Conservation (phyloP, 176 grass and related monocot genomes). For the Musa beccarii region DNA sequence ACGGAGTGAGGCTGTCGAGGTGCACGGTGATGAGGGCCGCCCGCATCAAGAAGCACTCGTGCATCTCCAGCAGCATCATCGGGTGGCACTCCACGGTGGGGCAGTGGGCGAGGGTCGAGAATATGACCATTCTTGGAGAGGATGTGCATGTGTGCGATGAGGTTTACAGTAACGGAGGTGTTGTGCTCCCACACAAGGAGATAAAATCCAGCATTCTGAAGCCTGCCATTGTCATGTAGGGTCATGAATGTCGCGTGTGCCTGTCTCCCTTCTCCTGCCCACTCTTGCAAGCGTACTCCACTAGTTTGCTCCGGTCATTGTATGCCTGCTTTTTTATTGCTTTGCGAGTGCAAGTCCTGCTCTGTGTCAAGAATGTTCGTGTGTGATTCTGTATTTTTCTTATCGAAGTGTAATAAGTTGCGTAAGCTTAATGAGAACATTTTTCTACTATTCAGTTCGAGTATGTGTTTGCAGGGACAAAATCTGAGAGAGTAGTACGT, state of each 20-base stretch:
- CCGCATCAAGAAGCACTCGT: constrained; percentile 10
- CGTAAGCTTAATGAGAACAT: too few relatives aligned
- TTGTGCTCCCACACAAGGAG: constrained; percentile 8
- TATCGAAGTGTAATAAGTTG: too few relatives aligned
- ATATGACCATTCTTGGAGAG: constrained; percentile 11
- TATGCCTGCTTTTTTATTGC: background rate
- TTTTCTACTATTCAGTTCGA: too few relatives aligned
- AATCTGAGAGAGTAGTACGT: too few relatives aligned
- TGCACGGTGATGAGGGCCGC: background rate
- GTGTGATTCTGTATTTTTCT: too few relatives aligned
- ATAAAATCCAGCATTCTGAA: constrained; percentile 15
- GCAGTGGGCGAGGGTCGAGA: constrained; percentile 9
- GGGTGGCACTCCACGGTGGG: constrained; percentile 9
- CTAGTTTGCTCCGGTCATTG: background rate
- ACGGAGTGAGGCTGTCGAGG: constrained; percentile 7
- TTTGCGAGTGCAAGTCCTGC: too few relatives aligned
- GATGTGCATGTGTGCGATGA: constrained; percentile 11
- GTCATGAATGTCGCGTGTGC: background rate
- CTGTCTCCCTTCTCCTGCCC: background rate
- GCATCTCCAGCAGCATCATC: constrained; percentile 9
- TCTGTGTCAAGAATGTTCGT: too few relatives aligned
- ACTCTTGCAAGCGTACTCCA: background rate
- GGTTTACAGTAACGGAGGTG: constrained; percentile 13
- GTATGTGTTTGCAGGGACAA: too few relatives aligned
- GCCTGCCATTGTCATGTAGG: constrained; percentile 3